Conservation (phyloP, 305 asterid genomes). For the Fraxinus albicans region DNA sequence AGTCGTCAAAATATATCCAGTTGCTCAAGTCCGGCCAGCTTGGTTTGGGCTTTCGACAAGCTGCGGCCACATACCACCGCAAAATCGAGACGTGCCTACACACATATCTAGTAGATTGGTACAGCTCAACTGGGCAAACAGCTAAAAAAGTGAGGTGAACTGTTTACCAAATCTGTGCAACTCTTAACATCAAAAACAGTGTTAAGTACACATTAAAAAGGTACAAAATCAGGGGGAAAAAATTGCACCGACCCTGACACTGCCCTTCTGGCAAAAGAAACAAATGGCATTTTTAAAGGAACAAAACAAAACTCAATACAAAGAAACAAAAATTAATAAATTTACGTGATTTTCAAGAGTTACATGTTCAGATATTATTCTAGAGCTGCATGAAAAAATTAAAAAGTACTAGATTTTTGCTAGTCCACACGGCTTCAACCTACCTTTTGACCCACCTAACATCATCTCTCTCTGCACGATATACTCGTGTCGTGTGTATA, state of each 20-base stretch:
- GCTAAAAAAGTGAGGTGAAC: not conserved
- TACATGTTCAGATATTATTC: slow-evolving; percentile 27
- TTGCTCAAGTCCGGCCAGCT: not conserved
- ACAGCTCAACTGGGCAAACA: not conserved
- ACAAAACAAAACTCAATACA: not conserved
- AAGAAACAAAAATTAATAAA: slow-evolving; percentile 11
- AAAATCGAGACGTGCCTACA: not conserved
- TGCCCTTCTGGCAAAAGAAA: slow-evolving; percentile 18
- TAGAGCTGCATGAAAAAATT: slow-evolving; percentile 33
- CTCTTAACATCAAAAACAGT: not conserved
- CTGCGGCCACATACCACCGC: not conserved
- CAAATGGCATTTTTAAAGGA: slow-evolving; percentile 14
- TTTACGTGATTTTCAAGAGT: slow-evolving; percentile 14
- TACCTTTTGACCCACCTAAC: not conserved
- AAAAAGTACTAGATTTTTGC: slow-evolving; percentile 18
- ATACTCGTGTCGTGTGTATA: not conserved
- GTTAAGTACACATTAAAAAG: not conserved
- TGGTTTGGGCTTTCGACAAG: not conserved
- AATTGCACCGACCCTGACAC: slow-evolving; percentile 34
- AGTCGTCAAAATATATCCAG: not conserved
- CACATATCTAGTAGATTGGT: not conserved
- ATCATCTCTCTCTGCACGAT: not conserved
- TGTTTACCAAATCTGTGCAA: not conserved
- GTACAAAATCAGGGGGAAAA: not conserved
- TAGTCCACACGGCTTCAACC: slow-evolving; percentile 32